Conservation (phyloP, 1,284 basidiomycete genomes). For the Cutaneotrichosporon cutaneum region DNA sequence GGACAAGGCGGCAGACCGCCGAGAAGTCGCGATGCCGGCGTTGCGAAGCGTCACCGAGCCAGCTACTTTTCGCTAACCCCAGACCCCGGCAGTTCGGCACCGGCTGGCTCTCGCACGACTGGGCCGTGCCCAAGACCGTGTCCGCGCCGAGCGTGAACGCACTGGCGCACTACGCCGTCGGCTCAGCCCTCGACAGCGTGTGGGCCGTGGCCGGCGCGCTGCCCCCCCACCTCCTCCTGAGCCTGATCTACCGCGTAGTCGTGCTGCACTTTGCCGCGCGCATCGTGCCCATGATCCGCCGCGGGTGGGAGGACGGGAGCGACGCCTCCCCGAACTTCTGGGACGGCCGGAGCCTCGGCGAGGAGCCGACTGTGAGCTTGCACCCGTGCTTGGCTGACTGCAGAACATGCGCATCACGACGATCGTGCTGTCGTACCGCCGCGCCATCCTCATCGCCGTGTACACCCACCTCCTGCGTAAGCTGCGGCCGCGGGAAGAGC, state of each 20-base stretch:
- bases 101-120: constrained; percentile 40
- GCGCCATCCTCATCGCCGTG: constrained; percentile 53
- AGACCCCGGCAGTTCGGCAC: constrained; percentile 47
- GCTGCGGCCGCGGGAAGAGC: constrained; percentile 12
- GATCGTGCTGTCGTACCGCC: constrained; percentile 49
- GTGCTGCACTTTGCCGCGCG: constrained; percentile 82
- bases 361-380: constrained; percentile 48
- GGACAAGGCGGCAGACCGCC: neutral
- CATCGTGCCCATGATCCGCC: constrained; percentile 69
- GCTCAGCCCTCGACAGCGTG: constrained; percentile 36
- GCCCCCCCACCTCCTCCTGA: constrained; percentile 60
- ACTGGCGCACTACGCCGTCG: constrained; percentile 33
- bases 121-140: constrained; percentile 23
- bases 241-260: constrained; percentile 74
- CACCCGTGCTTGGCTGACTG: neutral
- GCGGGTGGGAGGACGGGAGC: constrained; percentile 52
- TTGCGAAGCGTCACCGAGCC: too few relatives aligned
- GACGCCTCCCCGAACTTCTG: constrained; percentile 41
- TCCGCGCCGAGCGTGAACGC: constrained; percentile 25
- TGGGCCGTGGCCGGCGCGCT: constrained; percentile 38
- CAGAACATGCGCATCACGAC: constrained; percentile 52
- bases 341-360: constrained; percentile 47
- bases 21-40: neutral
- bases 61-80: neutral
- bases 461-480: constrained; percentile 53